Conservation (phyloP, 2,329 filamentous ascomycete species). For the Ophiosphaerella korrae region DNA sequence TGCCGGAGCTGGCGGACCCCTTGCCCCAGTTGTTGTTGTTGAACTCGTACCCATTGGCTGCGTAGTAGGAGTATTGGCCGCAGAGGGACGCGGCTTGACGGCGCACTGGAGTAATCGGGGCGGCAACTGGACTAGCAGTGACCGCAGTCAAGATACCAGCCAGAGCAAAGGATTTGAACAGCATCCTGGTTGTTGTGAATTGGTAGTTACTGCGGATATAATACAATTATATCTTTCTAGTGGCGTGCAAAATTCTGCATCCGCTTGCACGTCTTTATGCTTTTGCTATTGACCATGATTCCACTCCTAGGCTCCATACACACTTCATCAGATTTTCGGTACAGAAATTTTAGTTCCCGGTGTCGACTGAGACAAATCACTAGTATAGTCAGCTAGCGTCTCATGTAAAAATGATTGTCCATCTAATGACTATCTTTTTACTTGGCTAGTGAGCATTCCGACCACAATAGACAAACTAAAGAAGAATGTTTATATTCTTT, state of each 20-base stretch:
- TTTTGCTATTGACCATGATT: no score
- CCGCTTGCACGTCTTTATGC: neutral
- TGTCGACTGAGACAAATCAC: neutral
- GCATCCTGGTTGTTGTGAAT: constrained; percentile 3
- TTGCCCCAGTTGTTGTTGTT: constrained; percentile 34
- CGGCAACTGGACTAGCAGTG: constrained; percentile 1
- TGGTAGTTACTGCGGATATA: neutral
- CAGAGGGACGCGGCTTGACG: constrained; percentile 20
- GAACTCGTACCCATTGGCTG: constrained; percentile 27
- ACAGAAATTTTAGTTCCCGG: no score
- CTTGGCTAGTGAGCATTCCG: neutral
- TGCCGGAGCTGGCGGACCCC: constrained; percentile 12
- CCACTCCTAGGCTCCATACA: no score
- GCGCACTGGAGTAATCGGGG: neutral
- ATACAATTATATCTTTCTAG: neutral
- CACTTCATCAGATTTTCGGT: no score
- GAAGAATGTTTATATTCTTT: neutral
- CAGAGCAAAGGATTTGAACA: constrained; percentile 1
- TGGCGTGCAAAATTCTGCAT: neutral
- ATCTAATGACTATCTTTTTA: neutral
- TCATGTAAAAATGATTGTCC: neutral
- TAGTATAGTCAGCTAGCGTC: neutral
- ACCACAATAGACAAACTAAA: neutral
- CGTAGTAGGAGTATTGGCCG: constrained; percentile 23
- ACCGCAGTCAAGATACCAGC: constrained; percentile 2